A percentile compares a stretch with the other conserved stretches of the same genome.
Evolutionary conservation across 2,329 filamentous ascomycete species (phyloP).

Genomic region (Botrytis porri): DNA sequence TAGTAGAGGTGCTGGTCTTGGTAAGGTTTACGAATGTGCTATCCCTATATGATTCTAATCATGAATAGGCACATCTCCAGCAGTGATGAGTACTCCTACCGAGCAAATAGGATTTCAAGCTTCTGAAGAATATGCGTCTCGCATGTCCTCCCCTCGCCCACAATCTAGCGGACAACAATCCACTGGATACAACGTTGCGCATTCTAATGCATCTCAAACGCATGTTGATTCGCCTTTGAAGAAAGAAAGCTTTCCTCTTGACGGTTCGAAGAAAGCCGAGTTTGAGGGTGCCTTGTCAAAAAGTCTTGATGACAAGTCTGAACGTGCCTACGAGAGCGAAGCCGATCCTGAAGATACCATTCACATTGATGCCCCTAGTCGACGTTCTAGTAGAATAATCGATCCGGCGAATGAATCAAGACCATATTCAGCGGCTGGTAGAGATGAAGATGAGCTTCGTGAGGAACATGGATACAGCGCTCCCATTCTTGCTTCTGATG

Average conservation of each 20-base stretch:
- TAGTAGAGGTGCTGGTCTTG: conserved; percentile 50
- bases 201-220: conserved; percentile 46
- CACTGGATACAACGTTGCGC: conserved; percentile 39
- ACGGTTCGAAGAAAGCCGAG: conserved; percentile 28
- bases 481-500: conserved; percentile 86
- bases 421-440: conserved; percentile 43
- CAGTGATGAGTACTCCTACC: conserved; percentile 71
- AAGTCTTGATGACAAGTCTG: conserved; percentile 37
- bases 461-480: conserved; percentile 63
- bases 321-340: conserved; percentile 45
- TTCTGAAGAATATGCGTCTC: conserved; percentile 76
- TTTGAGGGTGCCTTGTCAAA: conserved; percentile 41
- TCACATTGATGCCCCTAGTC: conserved; percentile 69
- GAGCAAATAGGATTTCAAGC: conserved; percentile 90
- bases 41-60: conserved; percentile 32
- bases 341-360: conserved; percentile 61
- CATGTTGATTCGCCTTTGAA: conserved; percentile 41
- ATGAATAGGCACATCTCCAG: conserved; percentile 58
- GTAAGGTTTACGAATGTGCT: conserved; percentile 42
- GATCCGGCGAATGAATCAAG: conserved; percentile 47
- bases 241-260: conserved; percentile 47
- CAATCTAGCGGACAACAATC: conserved; percentile 37
- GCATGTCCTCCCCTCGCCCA: conserved; percentile 67
- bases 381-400: conserved; percentile 45
- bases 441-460: conserved; percentile 47